These are phyloP conservation scores for Sporisorium graminicola DNA, from an alignment of 1,284 basidiomycete genomes.

Conservation along the genomic window DNA sequence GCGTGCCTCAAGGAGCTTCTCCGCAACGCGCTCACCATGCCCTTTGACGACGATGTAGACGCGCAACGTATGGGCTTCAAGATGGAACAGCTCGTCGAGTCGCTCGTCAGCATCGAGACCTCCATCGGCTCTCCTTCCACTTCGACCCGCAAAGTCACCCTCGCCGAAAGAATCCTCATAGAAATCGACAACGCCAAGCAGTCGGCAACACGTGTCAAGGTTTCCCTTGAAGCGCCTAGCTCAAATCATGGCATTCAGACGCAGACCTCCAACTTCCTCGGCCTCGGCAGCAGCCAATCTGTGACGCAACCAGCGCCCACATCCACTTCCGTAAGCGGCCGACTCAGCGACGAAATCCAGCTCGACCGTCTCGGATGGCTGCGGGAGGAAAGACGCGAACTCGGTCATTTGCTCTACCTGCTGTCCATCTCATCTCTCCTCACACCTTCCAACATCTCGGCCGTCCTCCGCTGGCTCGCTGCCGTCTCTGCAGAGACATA, in stretches of 20 bases:
- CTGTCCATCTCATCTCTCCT: slow-evolving; percentile 61
- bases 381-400: slow-evolving; percentile 60
- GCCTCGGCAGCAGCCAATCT: slow-evolving; percentile 37
- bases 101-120: slow-evolving; percentile 48
- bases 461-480: slow-evolving; percentile 53
- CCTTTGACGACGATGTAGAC: slow-evolving; percentile 53
- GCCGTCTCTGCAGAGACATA: slow-evolving; percentile 52
- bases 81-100: slow-evolving; percentile 61
- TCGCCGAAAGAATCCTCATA: slow-evolving; percentile 50
- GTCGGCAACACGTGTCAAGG: slow-evolving; percentile 38
- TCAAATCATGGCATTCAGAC: slow-evolving; percentile 41
- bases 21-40: slow-evolving; percentile 60
- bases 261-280: slow-evolving; percentile 45
- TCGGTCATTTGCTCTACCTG: slow-evolving; percentile 64
- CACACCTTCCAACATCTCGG: slow-evolving; percentile 46
- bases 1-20: slow-evolving; percentile 63
- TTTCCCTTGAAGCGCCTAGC: slow-evolving; percentile 45
- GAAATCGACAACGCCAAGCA: slow-evolving; percentile 52
- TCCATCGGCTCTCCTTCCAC: slow-evolving; percentile 15
- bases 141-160: slow-evolving; percentile 27
- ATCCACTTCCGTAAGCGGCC: slow-evolving; percentile 20
- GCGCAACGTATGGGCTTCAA: slow-evolving; percentile 56
- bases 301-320: slow-evolving; percentile 23
- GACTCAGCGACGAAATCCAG: slow-evolving; percentile 65
- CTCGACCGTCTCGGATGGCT: slow-evolving; percentile 62